These are phyloP conservation scores for Protomyces lactucae-debilis DNA, from an alignment of 1,139 yeast species.

Conservation along the genomic window DNA sequence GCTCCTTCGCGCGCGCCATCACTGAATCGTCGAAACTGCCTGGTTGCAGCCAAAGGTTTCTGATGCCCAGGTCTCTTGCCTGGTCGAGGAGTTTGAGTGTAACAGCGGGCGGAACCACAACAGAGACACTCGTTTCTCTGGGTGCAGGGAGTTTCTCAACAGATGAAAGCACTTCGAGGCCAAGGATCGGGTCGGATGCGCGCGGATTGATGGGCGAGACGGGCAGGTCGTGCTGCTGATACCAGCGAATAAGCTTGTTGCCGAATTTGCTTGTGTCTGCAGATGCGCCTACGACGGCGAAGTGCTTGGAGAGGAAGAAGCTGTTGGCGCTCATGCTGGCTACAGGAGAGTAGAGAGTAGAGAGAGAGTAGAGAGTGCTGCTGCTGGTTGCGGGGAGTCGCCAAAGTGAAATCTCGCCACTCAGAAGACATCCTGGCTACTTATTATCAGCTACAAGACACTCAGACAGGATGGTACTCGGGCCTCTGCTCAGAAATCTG, in stretches of 20 bases:
- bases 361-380: background rate
- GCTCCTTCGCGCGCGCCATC: constrained; percentile 44
- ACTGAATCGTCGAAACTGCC: constrained; percentile 58
- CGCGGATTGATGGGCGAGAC: constrained; percentile 59
- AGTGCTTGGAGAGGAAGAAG: constrained; percentile 49
- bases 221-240: constrained; percentile 52
- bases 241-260: constrained; percentile 66
- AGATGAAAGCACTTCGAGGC: constrained; percentile 37
- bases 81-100: constrained; percentile 50
- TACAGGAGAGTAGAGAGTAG: background rate
- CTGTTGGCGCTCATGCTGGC: constrained; percentile 17
- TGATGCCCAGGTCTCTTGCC: constrained; percentile 43
- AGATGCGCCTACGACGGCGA: constrained; percentile 73
- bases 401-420: background rate
- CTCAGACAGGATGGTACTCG: background rate
- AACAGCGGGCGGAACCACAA: constrained; percentile 68
- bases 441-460: background rate
- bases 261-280: constrained; percentile 64
- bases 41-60: constrained; percentile 78
- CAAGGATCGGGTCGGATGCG: constrained; percentile 43
- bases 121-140: constrained; percentile 41
- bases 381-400: background rate
- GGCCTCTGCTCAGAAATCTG: constrained; percentile 8
- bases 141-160: constrained; percentile 30
- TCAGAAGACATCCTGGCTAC: background rate